Conservation (phyloP, 2,329 filamentous ascomycete species). For the Talaromyces sp. region DNA sequence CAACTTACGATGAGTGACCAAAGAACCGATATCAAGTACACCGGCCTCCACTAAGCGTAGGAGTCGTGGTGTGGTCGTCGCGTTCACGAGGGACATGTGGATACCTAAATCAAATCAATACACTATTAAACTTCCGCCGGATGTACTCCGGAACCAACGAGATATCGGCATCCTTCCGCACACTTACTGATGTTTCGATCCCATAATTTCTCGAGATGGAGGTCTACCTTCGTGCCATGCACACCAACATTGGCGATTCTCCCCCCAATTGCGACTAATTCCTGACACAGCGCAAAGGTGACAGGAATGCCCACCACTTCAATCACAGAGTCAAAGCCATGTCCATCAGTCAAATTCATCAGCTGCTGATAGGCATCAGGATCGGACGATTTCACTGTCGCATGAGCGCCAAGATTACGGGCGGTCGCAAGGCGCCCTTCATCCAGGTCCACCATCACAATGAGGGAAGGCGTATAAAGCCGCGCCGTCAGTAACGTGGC, state of each 20-base stretch:
- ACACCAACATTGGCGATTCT: conserved; percentile 62
- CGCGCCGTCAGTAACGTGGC: conserved; percentile 57
- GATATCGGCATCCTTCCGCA: not conserved
- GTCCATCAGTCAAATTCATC: conserved; percentile 51
- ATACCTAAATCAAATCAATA: conserved; percentile 47
- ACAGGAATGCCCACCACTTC: conserved; percentile 60
- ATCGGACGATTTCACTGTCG: conserved; percentile 45
- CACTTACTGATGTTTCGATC: conserved; percentile 55
- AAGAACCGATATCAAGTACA: conserved; percentile 15
- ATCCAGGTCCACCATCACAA: conserved; percentile 59
- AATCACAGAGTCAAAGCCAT: conserved; percentile 61
- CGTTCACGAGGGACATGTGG: conserved; percentile 28
- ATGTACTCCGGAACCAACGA: not conserved
- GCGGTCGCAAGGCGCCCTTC: conserved; percentile 52
- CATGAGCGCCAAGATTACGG: conserved; percentile 52
- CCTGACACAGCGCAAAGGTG: conserved; percentile 58
- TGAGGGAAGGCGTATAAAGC: conserved; percentile 56
- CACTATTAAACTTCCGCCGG: too few species aligned
- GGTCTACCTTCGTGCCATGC: conserved; percentile 56
- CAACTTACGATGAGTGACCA: conserved; percentile 27
- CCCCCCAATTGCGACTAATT: conserved; percentile 57
- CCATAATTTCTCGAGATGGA: conserved; percentile 60
- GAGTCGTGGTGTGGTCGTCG: conserved; percentile 19
- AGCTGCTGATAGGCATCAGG: conserved; percentile 44
- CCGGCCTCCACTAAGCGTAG: conserved; percentile 20